phyloP scores from a whole-genome alignment of 2,329 filamentous ascomycete genomes.

The Colletotrichum lentis region DNA sequence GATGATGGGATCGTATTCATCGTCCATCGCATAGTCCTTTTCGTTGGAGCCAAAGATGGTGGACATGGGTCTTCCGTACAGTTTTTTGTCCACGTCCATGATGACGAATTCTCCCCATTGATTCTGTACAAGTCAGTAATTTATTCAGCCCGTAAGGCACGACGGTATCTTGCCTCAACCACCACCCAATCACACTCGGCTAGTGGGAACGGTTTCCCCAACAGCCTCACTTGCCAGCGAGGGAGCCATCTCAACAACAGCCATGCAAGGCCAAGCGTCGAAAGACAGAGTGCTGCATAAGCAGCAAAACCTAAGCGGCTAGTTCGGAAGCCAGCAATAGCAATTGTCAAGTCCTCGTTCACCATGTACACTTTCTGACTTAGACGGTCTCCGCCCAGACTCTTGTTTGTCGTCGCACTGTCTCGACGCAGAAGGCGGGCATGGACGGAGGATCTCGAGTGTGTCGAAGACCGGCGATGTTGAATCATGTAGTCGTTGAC shows the following conservation, averaged over 20 bases:
- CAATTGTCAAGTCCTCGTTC: conserved; percentile 93
- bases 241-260: conserved; percentile 91
- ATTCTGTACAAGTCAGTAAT: conserved; percentile 63
- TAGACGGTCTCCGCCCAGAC: conserved; percentile 68
- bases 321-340: conserved; percentile 89
- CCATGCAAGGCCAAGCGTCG: conserved; percentile 81
- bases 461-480: conserved; percentile 69
- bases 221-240: conserved; percentile 79
- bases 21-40: conserved; percentile 67
- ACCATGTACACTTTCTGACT: conserved; percentile 93
- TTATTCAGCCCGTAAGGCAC: conserved; percentile 1
- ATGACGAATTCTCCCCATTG: conserved; percentile 93
- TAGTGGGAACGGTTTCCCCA: conserved; percentile 74
- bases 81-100: conserved; percentile 68
- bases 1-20: conserved; percentile 81
- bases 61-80: conserved; percentile 64
- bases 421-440: conserved; percentile 75
- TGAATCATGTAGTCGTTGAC: conserved; percentile 60
- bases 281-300: conserved; percentile 75
- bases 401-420: conserved; percentile 74
- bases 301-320: conserved; percentile 72
- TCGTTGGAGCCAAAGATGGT: conserved; percentile 73
- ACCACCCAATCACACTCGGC: conserved; percentile 88
- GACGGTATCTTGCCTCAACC: conserved; percentile 69
- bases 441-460: conserved; percentile 64